Base-by-base conservation (phyloP, 495 filamentous ascomycete genomes). In the Aspergillus indologenus region DNA sequence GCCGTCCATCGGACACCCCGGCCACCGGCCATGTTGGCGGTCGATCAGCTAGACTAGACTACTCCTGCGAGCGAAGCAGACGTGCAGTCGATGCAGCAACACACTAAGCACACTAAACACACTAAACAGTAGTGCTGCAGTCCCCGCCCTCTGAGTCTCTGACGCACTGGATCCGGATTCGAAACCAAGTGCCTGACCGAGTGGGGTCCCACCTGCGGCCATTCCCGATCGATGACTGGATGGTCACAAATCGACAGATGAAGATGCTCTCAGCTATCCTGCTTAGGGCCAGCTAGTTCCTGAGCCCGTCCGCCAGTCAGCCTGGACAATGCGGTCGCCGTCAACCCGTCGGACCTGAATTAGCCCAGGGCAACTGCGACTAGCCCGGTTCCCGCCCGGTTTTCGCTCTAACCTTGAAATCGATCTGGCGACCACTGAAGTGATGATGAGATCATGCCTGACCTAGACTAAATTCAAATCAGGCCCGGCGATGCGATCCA, bases 391-490 rank as follows among this genome's bases (percentile, higher is more conserved):
- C 44, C 23, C 14, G 29, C 45, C 54, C 43, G 29, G 15, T 26
- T 56, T 29, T 19, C n/a, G 34, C 34, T 40, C 34, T 40, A 40
- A 40, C 5, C 12, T 15, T n/a, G n/a, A n/a, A n/a, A n/a, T n/a
- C n/a, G 34, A 40, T 40, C 34, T 40, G 26, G 26, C 26, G 26
- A 9, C 26, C 4, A 29, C 26, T 29, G 45, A 31, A 55, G 56
- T 45, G 24, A 54, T 26, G 53, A 55, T 66, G 64, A 63, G 60
- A 66, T 63, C 64, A 61, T 62, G 53, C 14, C 52, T 51, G 52
- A 5, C 48, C 54, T 45, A 54, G 63, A 61, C 54, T 45, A 54
- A 66, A 61, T 61, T 66, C 64, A 66, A 66, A 63, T 66, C 58
- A 66, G 61, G 14, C 24, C 42, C 26, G 31, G 34, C 45, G 52